phyloP scores from a whole-genome alignment of 129 eudicot species.

The Mikania micrantha region DNA sequence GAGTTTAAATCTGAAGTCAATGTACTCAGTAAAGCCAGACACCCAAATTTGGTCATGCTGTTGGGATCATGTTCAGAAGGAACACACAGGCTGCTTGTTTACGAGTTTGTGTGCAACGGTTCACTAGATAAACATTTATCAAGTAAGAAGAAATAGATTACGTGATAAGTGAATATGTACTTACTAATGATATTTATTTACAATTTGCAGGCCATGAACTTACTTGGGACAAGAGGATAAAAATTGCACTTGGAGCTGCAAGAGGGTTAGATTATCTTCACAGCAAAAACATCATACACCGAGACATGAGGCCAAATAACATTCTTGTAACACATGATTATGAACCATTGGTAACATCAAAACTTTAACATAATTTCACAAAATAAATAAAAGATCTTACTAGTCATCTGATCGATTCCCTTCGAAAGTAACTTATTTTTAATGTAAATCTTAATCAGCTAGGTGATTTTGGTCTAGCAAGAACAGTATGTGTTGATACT shows the following conservation, averaged over 20 bases:
- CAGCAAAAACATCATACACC: constrained; percentile 43
- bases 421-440: background rate
- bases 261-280: constrained; percentile 70
- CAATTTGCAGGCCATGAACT: constrained; percentile 39
- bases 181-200: background rate
- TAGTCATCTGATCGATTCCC: background rate
- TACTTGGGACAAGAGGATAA: constrained; percentile 64
- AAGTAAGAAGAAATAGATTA: constrained; percentile 28
- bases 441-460: constrained; percentile 30
- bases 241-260: constrained; percentile 71
- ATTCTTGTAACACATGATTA: constrained; percentile 74
- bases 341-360: constrained; percentile 46
- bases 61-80: constrained; percentile 76
- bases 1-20: constrained; percentile 72
- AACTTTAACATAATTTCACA: background rate
- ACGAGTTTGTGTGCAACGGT: constrained; percentile 65
- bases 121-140: constrained; percentile 55
- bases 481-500: constrained; percentile 39
- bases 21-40: constrained; percentile 61
- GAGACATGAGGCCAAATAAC: constrained; percentile 74
- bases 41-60: constrained; percentile 61
- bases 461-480: constrained; percentile 83
- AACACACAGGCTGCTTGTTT: constrained; percentile 62
- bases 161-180: background rate
- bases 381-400: background rate